These are phyloP conservation scores for Cyclotella distinguenda DNA, from an alignment of 108 stramenopile species.

Conservation along the genomic window DNA sequence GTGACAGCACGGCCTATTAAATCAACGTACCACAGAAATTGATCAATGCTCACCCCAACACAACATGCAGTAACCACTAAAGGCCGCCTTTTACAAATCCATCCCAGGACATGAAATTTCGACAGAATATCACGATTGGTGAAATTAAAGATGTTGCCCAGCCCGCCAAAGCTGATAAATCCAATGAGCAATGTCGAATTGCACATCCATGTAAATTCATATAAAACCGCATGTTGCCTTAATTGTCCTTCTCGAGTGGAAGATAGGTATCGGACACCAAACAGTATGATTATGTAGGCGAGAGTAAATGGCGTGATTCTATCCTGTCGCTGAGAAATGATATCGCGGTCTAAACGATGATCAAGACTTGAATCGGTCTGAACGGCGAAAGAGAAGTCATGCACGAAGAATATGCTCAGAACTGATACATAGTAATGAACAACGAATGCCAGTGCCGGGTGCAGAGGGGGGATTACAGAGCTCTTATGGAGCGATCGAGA, in stretches of 20 bases:
- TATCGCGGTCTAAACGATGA: background rate
- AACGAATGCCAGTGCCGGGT: constrained; percentile 57
- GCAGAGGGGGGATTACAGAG: constrained; percentile 21
- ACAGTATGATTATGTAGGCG: constrained; percentile 42
- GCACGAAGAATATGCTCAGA: constrained; percentile 27
- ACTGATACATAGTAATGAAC: constrained; percentile 58
- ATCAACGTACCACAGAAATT: constrained; percentile 79
- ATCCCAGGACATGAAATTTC: background rate
- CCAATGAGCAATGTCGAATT: constrained; percentile 59
- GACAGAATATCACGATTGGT: background rate
- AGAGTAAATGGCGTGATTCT: constrained; percentile 23
- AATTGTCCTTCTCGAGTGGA: constrained; percentile 31
- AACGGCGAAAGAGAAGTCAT: constrained; percentile 45
- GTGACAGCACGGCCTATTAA: constrained; percentile 36
- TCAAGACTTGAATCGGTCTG: background rate
- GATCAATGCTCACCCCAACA: constrained; percentile 77
- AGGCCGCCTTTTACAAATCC: constrained; percentile 46
- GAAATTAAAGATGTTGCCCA: background rate
- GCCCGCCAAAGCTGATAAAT: constrained; percentile 45
- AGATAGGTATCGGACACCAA: constrained; percentile 45
- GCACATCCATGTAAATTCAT: constrained; percentile 77
- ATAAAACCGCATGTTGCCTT: constrained; percentile 45
- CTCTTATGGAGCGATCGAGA: background rate
- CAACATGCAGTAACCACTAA: constrained; percentile 61
- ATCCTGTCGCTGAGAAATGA: constrained; percentile 9